Conservation (phyloP, 805 yeast genomes). For the Metschnikowia gelsemii region DNA sequence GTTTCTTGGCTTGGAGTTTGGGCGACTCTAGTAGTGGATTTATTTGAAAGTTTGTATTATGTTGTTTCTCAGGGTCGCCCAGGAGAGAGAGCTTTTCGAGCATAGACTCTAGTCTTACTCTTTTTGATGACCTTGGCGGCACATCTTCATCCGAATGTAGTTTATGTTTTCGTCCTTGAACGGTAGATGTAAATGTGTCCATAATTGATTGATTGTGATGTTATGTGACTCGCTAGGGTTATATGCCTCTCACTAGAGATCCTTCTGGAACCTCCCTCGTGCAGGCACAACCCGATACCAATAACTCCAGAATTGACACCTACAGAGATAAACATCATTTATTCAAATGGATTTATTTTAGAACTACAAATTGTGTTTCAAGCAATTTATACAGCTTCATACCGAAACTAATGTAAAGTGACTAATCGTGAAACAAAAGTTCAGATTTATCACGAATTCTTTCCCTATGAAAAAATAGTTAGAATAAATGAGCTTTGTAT, state of each 20-base stretch:
- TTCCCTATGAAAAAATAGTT: too few relatives aligned
- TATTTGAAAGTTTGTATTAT: slow-evolving; percentile 3
- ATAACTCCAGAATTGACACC: slow-evolving; percentile 5
- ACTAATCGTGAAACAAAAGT: too few relatives aligned
- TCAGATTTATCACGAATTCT: too few relatives aligned
- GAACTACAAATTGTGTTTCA: too few relatives aligned
- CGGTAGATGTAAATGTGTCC: background rate
- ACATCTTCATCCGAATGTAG: slow-evolving; percentile 5
- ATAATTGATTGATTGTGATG: background rate
- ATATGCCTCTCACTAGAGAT: slow-evolving; percentile 7
- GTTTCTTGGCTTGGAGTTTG: slow-evolving; percentile 5
- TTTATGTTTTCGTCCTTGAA: slow-evolving; percentile 7
- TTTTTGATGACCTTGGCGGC: slow-evolving; percentile 20
- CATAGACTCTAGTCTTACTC: slow-evolving; percentile 32
- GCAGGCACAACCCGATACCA: slow-evolving; percentile 7
- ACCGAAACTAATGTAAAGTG: too few relatives aligned
- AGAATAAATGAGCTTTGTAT: too few relatives aligned
- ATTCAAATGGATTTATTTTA: too few relatives aligned
- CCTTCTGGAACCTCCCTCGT: slow-evolving; percentile 11
- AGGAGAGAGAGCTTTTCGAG: slow-evolving; percentile 26
- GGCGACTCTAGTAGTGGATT: slow-evolving; percentile 16
- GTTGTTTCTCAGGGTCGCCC: slow-evolving; percentile 12
- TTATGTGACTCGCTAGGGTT: background rate
- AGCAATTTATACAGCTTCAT: too few relatives aligned
- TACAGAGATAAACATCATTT: background rate